Conservation (phyloP, 2,329 filamentous ascomycete genomes). For the Cadophora sp. region DNA sequence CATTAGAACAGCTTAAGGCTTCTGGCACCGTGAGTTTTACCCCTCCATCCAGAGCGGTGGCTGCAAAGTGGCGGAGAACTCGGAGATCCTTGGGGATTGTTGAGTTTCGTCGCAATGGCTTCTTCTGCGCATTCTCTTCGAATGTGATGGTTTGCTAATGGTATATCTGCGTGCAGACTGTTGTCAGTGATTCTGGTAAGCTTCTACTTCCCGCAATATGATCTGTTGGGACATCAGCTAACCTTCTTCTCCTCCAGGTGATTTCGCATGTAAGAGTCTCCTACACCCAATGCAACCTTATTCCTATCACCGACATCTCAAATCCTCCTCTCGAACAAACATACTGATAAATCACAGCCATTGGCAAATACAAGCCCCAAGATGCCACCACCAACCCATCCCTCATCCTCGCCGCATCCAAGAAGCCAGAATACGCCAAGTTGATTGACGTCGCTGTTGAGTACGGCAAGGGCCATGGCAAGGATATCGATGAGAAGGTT, state of each 20-base stretch:
- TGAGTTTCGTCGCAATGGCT: neutral
- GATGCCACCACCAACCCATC: slow-evolving; percentile 99
- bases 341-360: slow-evolving; percentile 62
- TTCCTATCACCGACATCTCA: slow-evolving; percentile 1
- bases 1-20: slow-evolving; percentile 97
- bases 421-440: slow-evolving; percentile 95
- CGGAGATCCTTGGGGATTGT: slow-evolving; percentile 20
- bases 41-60: slow-evolving; percentile 28
- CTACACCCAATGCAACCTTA: slow-evolving; percentile 10
- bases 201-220: slow-evolving; percentile 18
- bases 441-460: slow-evolving; percentile 85
- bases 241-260: slow-evolving; percentile 57
- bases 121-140: neutral
- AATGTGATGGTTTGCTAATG: slow-evolving; percentile 29
- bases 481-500: slow-evolving; percentile 78
- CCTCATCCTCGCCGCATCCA: slow-evolving; percentile 95
- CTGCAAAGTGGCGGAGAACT: slow-evolving; percentile 30
- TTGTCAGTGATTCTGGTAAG: slow-evolving; percentile 96
- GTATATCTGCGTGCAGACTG: slow-evolving; percentile 64
- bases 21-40: slow-evolving; percentile 83
- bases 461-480: slow-evolving; percentile 81
- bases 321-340: slow-evolving; percentile 17
- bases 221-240: slow-evolving; percentile 30
- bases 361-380: slow-evolving; percentile 99
- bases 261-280: slow-evolving; percentile 72